Evolutionary conservation across 2,329 filamentous ascomycete species (phyloP), one percentile per base, ranked within the genome.

Genomic region (Laburnicola sp.): DNA sequence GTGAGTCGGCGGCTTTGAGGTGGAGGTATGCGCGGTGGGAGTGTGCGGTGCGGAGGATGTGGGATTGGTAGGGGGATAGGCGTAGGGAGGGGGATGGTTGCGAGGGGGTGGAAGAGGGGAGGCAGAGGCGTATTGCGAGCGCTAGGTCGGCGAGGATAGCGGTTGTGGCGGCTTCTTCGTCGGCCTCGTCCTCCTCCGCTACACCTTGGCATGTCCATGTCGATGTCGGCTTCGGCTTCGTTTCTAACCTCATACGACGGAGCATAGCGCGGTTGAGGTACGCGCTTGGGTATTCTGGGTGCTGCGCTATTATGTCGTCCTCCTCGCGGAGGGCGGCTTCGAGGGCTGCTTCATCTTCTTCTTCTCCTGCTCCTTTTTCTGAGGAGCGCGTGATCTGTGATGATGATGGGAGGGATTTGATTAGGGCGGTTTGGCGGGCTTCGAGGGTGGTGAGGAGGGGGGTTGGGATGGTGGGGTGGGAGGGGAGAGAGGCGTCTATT

Each of bases 261-360:
- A 86, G 79, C 69, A 92, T 89, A 2, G 86, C 88, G 43, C 88
- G 80, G 71, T 93, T 92, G 68, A 91, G 88, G 51, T 84, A 81
- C 4, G 85, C 86, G 56, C 86, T 89, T 22, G 88, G 87, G 70
- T 92, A 92, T 28, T 75, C 71, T 2, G 88, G 86, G 46, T 83
- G 68, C 23, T 80, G 71, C 2, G 75, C 63, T 35, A 91, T 81
- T 28, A 91, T 76, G 2, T 71, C 65, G 27, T 79, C 77, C 4
- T 92, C 74, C 4, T 75, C 70, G 7, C 26, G 23, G 3, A 68
- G 57, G 16, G 61, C 65, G 9, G 51, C 40, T 4, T 62, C 50
- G 31, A 70, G 59, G 3, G 38, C 44, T 3, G 40, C 1, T 2
- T 25, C 23, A n/a, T n/a, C n/a, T n/a, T n/a, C n/a, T n/a, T n/a